phyloP scores from a whole-genome alignment of 805 yeast genomes.

The Starmerella floricola region DNA sequence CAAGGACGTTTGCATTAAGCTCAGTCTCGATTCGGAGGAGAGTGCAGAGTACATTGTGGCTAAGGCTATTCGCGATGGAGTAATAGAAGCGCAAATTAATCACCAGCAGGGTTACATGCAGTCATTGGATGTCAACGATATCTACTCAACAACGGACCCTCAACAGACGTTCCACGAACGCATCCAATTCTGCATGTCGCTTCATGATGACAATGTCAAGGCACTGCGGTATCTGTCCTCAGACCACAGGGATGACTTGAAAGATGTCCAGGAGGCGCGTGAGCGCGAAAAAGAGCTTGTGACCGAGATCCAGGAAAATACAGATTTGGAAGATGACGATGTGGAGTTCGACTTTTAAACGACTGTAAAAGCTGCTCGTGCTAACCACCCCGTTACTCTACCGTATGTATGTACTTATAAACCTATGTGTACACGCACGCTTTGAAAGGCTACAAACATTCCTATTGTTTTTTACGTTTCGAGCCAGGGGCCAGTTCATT shows the following conservation, averaged over 20 bases:
- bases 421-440: too few species aligned
- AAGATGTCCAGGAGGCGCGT: slow-evolving; percentile 42
- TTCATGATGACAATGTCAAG: slow-evolving; percentile 85
- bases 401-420: too few species aligned
- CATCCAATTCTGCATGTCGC: slow-evolving; percentile 77
- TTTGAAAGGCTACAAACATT: too few species aligned
- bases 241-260: slow-evolving; percentile 39
- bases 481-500: too few species aligned
- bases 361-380: too few species aligned
- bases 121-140: slow-evolving; percentile 71
- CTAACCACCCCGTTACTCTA: too few species aligned
- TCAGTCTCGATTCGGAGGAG: slow-evolving; percentile 86
- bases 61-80: slow-evolving; percentile 94
- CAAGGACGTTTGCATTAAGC: slow-evolving; percentile 84
- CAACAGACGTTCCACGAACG: slow-evolving; percentile 83
- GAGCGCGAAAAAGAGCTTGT: slow-evolving; percentile 43
- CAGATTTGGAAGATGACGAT: slow-evolving; percentile 35
- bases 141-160: slow-evolving; percentile 79
- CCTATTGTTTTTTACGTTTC: too few species aligned
- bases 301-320: slow-evolving; percentile 34
- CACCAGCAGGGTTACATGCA: slow-evolving; percentile 87
- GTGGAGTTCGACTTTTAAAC: slow-evolving; percentile 29
- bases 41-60: slow-evolving; percentile 95
- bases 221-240: slow-evolving; percentile 83
- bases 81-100: slow-evolving; percentile 85